Evolutionary conservation across 495 filamentous ascomycete genomes (phyloP).

Genomic region (Penicillium ochrochloron): DNA sequence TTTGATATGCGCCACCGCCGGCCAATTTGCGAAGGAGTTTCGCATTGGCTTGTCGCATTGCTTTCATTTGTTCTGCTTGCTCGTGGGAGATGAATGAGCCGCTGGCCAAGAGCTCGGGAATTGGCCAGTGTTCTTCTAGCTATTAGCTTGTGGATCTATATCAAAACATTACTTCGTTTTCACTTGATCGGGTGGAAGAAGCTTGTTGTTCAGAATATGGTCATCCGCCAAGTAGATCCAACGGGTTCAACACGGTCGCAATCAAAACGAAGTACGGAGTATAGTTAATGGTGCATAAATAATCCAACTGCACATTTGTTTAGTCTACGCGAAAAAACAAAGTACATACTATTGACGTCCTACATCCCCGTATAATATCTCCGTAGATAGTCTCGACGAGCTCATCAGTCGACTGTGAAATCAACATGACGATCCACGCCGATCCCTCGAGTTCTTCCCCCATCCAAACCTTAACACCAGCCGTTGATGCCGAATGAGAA

Average conservation of each 20-base stretch:
- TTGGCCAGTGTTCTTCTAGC: background rate
- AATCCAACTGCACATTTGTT: background rate
- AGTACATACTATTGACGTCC: background rate
- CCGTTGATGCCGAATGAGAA: conserved; percentile 8
- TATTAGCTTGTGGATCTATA: background rate
- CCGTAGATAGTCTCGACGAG: background rate
- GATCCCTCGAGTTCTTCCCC: conserved; percentile 1
- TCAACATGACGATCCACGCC: background rate
- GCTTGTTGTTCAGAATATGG: background rate
- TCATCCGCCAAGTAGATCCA: background rate
- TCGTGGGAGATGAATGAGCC: background rate
- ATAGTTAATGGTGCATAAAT: background rate
- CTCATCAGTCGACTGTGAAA: background rate
- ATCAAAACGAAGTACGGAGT: background rate
- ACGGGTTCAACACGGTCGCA: background rate
- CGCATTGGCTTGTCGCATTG: background rate
- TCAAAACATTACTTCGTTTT: background rate
- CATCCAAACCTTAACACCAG: conserved; percentile 7
- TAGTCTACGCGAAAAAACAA: background rate
- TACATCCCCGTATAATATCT: background rate
- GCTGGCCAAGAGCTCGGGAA: background rate
- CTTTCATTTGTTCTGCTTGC: background rate
- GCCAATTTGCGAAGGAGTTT: background rate
- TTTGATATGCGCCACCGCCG: conserved; percentile 17
- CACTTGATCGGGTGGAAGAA: no score